Base-by-base conservation (phyloP, 345 rosid genomes). In the Pistacia atlantica region DNA sequence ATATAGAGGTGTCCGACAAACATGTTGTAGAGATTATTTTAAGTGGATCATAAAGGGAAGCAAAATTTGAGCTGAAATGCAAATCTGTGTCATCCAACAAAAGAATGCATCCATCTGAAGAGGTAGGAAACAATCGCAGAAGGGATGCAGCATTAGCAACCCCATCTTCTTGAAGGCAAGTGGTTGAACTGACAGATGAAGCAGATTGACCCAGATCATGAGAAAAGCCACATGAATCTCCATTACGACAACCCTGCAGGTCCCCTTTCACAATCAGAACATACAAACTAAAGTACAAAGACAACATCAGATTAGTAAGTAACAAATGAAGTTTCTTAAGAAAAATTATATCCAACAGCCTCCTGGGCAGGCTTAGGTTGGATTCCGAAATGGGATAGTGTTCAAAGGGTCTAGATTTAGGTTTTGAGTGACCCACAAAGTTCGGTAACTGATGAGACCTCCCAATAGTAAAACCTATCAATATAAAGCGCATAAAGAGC, bases 211-310 rank as follows among this genome's bases (percentile, higher is more conserved):
- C 84, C 73, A 75, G 55, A 79, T 80, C 90, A 82, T 95, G 98
- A 46, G 97, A 90, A 81, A 76, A 95, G 72, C 66, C 49, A 79
- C 98, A 95, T 6, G 81, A 77, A 22, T 87, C 88, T 69, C 95
- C 98, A 64, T 93, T 88, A 80, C 93, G 87, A 84, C 98, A 95
- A 56, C 98, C 98, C 98, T 95, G 88, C 67, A 83, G 61, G 81
- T 78, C 71, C 74, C 69, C 54, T 52, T 31, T 66, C 73, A 78
- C 67, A 80, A 74, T 66, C 56, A 51, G 64, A 38, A 37, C 22
- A 77, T 75, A 74, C 61, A 52, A 68, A 25, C 20, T 38, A 48
- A 12, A 51, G 31, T 22, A 33, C 59, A 37, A 54, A 48, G 31
- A 35, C 18, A 48, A 13, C 25, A 75, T 74, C 38, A 62, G 10